phyloP scores from a whole-genome alignment of 2,329 filamentous ascomycete genomes.

The Fusarium anthophilum region DNA sequence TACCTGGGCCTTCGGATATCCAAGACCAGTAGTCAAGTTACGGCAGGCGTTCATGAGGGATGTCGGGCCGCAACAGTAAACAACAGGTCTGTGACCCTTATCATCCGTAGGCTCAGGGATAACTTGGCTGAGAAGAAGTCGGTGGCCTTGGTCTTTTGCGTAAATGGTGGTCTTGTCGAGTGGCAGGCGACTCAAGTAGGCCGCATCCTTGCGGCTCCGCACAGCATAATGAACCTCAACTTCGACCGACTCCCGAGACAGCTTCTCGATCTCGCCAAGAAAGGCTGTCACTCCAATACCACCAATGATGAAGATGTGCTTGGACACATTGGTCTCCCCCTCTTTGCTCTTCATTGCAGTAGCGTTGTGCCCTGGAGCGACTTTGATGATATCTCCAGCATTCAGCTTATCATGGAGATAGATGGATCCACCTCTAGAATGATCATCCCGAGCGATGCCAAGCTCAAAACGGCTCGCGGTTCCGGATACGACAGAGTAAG shows the following conservation, averaged over 20 bases:
- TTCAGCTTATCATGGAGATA: constrained; percentile 6
- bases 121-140: not conserved
- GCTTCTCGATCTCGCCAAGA: not conserved
- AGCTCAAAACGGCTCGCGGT: constrained; percentile 6
- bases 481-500: constrained; percentile 22
- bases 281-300: constrained; percentile 25
- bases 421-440: constrained; percentile 18
- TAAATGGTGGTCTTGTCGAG: not conserved
- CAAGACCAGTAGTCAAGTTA: not conserved
- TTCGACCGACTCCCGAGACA: not conserved
- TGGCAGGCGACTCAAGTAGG: constrained; percentile 8
- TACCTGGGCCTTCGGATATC: not conserved
- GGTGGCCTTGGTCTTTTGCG: not conserved
- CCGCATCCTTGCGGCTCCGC: constrained; percentile 3
- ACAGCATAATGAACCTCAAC: constrained; percentile 20
- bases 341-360: too few relatives aligned
- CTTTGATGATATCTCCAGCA: constrained; percentile 7
- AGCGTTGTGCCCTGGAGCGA: not conserved
- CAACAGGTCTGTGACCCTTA: rapidly evolving
- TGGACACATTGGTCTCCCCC: not conserved
- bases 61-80: constrained; percentile 19
- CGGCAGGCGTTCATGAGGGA: constrained; percentile 5
- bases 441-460: constrained; percentile 4
- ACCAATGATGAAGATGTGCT: constrained; percentile 17
- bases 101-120: not conserved